A percentile compares a stretch with the other conserved stretches of the same genome.
phyloP scores from a whole-genome alignment of 768 basidiomycete species.

The Hygrophoropsis aurantiaca region DNA sequence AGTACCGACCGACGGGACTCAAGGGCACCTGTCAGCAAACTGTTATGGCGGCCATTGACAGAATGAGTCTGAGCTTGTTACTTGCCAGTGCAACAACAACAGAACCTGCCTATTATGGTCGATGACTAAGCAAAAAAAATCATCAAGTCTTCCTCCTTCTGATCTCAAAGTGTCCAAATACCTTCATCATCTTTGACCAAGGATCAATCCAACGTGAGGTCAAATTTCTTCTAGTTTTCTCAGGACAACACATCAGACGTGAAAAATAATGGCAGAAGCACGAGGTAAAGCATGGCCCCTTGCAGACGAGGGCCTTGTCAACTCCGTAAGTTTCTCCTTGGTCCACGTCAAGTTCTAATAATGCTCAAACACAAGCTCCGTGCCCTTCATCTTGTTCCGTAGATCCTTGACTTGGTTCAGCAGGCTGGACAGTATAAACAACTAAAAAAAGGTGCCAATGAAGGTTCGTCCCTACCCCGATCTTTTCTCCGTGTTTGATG shows the following conservation, averaged over 20 bases:
- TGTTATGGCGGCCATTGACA: too few relatives aligned
- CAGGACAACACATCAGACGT: conserved; percentile 6
- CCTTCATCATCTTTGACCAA: conserved; percentile 54
- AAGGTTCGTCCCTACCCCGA: conserved; percentile 56
- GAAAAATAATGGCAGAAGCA: conserved; percentile 57
- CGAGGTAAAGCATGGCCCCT: conserved; percentile 87
- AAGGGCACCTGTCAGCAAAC: too few relatives aligned
- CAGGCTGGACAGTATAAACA: conserved; percentile 98
- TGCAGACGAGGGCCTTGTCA: conserved; percentile 83
- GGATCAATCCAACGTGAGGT: conserved; percentile 87
- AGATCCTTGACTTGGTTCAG: conserved; percentile 96
- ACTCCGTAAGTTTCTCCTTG: conserved; percentile 61
- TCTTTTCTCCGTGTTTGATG: not conserved
- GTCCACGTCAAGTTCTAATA: not conserved
- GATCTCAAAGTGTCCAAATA: conserved; percentile 11
- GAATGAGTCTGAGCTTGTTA: too few relatives aligned
- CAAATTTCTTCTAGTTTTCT: conserved; percentile 28
- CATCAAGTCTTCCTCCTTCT: not conserved
- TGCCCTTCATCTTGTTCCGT: not conserved
- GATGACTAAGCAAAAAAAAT: not conserved
- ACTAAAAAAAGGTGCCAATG: conserved; percentile 98
- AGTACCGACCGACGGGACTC: too few relatives aligned
- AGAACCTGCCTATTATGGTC: not conserved
- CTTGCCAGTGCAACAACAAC: not conserved
- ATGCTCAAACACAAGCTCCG: not conserved